Evolutionary conservation across 140 eudicot species (phyloP).

Genomic region (Oenanthe javanica): DNA sequence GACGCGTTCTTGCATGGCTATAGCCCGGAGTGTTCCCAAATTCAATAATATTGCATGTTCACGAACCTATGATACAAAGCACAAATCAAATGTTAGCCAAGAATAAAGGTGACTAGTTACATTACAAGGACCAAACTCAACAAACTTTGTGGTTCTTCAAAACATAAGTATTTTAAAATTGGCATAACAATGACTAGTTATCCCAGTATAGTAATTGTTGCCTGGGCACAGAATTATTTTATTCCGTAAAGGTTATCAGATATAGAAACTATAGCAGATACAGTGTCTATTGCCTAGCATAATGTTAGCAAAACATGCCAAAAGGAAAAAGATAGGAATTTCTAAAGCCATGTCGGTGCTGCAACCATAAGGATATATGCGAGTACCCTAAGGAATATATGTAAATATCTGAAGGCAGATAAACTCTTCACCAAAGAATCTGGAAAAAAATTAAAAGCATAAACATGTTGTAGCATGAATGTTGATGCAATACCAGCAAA

Average conservation of each 20-base stretch:
- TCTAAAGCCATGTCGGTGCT: not conserved
- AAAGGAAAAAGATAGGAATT: not conserved
- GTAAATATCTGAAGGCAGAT: not conserved
- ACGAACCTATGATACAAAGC: conserved; percentile 53
- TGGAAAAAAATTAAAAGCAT: not conserved
- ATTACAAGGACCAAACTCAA: not conserved
- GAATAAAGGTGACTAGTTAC: conserved; percentile 4
- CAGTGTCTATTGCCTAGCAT: not conserved
- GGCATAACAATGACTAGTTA: not conserved
- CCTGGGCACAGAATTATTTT: not conserved
- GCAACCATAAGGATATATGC: not conserved
- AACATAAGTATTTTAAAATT: not conserved
- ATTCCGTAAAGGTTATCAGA: not conserved
- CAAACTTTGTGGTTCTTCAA: not conserved
- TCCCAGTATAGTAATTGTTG: not conserved
- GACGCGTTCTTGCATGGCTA: conserved; percentile 90
- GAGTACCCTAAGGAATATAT: not conserved
- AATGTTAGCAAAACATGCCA: not conserved
- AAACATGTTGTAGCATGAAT: conserved; percentile 8
- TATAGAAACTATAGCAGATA: not conserved
- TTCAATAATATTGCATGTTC: conserved; percentile 89
- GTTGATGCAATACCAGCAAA: conserved; percentile 51
- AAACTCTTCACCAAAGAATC: conserved; percentile 13
- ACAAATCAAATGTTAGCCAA: conserved; percentile 8
- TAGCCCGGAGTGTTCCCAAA: conserved; percentile 90